These are phyloP conservation scores for Filobasidium uniguttulatum DNA, from an alignment of 1,284 basidiomycete species.

Conservation along the genomic window DNA sequence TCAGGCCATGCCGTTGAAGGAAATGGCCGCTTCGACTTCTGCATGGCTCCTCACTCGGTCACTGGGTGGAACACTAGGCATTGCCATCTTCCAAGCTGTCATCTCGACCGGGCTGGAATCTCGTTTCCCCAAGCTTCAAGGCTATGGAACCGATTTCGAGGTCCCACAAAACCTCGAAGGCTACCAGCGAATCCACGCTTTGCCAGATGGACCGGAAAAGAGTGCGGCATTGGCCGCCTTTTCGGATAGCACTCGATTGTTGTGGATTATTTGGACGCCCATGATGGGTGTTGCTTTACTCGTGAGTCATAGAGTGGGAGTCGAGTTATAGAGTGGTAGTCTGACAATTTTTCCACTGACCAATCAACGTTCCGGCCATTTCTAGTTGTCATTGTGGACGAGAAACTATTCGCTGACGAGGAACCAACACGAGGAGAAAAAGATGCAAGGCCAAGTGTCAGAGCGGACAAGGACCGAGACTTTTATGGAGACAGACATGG, in stretches of 20 bases:
- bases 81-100: conserved; percentile 28
- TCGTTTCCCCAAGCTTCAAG: conserved; percentile 22
- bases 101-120: conserved; percentile 26
- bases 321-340: not conserved
- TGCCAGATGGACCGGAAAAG: conserved; percentile 21
- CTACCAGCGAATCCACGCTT: conserved; percentile 23
- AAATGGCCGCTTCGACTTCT: conserved; percentile 32
- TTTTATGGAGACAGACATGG: not conserved
- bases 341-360: not conserved
- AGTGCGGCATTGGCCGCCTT: conserved; percentile 24
- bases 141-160: conserved; percentile 23
- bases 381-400: too few relatives aligned
- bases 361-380: not conserved
- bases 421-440: conserved; percentile 6
- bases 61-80: conserved; percentile 16
- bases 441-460: not conserved
- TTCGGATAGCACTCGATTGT: conserved; percentile 17
- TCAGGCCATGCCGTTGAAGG: conserved; percentile 33
- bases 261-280: conserved; percentile 13
- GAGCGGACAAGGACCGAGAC: too few relatives aligned
- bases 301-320: not conserved
- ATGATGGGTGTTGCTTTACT: conserved; percentile 9
- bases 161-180: conserved; percentile 24
- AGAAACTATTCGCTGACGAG: too few relatives aligned
- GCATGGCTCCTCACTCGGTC: conserved; percentile 17